Percentiles rank a stretch among this genome's conserved stretches.
Conservation (phyloP, 2,329 filamentous ascomycete species). For the Byssoonygena ceratinophila region DNA sequence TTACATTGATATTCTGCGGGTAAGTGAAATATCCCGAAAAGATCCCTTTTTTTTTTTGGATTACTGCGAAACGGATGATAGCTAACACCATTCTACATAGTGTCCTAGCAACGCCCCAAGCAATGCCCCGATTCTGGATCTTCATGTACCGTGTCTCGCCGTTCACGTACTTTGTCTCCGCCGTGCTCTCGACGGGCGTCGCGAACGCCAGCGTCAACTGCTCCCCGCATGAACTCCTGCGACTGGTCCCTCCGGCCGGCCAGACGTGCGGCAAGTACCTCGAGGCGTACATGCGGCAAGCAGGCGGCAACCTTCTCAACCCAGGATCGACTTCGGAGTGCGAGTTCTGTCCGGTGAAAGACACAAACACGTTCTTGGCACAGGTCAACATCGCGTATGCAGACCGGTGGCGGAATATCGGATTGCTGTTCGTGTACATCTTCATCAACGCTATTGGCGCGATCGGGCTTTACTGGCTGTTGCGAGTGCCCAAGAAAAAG, state of each 20-base stretch:
- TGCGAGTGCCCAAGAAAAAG: slow-evolving; percentile 42
- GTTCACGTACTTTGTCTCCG: slow-evolving; percentile 51
- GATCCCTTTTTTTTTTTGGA: not conserved
- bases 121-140: slow-evolving; percentile 61
- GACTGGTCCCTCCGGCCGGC: slow-evolving; percentile 43
- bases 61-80: not conserved
- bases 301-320: slow-evolving; percentile 33
- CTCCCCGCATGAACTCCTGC: slow-evolving; percentile 27
- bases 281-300: slow-evolving; percentile 28
- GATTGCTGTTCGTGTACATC: slow-evolving; percentile 58
- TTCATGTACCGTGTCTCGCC: slow-evolving; percentile 64
- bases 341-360: slow-evolving; percentile 39
- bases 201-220: slow-evolving; percentile 25
- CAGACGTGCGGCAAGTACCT: slow-evolving; percentile 51
- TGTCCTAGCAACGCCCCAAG: slow-evolving; percentile 42
- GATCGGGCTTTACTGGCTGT: slow-evolving; percentile 52
- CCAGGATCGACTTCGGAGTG: slow-evolving; percentile 40
- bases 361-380: slow-evolving; percentile 41
- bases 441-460: slow-evolving; percentile 52
- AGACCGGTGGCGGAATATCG: slow-evolving; percentile 58
- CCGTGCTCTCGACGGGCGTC: slow-evolving; percentile 30
- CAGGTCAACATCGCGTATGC: slow-evolving; percentile 34
- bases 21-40: slow-evolving; percentile 2
- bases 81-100: slow-evolving; percentile 13
- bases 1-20: slow-evolving; percentile 50